Evolutionary conservation across 805 yeast species (phyloP).

Genomic region (Candida fluviatilis): DNA sequence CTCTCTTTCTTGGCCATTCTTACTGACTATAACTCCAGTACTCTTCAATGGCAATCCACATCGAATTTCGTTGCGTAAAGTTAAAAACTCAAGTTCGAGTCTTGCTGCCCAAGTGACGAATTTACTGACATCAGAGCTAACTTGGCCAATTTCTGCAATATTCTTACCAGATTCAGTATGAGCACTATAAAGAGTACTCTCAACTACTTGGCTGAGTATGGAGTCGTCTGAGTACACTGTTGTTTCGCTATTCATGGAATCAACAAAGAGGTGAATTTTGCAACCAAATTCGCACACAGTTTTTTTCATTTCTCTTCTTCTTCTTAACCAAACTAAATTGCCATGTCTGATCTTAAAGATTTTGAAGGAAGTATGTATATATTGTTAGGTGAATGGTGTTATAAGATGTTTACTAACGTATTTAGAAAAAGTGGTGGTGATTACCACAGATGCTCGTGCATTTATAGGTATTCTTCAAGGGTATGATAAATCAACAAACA

Average conservation of each 20-base stretch:
- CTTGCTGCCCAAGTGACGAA: conserved; percentile 27
- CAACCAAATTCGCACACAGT: not conserved
- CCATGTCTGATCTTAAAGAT: conserved; percentile 29
- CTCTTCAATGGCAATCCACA: too few relatives aligned
- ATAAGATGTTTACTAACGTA: conserved; percentile 14
- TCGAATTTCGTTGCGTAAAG: too few relatives aligned
- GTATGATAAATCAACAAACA: conserved; percentile 61
- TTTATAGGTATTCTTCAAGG: conserved; percentile 48
- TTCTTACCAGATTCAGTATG: not conserved
- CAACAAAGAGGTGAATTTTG: not conserved
- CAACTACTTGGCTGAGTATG: not conserved
- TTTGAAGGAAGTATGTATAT: conserved; percentile 30
- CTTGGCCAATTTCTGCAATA: not conserved
- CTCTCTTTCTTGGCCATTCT: too few relatives aligned
- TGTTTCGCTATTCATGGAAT: not conserved
- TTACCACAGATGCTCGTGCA: conserved; percentile 41
- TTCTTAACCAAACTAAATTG: conserved; percentile 4
- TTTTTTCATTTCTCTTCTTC: too few relatives aligned
- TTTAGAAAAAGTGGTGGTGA: conserved; percentile 35
- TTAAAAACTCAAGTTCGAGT: conserved; percentile 25
- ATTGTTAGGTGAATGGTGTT: not conserved
- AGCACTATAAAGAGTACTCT: not conserved
- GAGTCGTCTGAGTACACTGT: conserved; percentile 4
- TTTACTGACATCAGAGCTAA: conserved; percentile 4
- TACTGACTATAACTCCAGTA: too few relatives aligned